Evolutionary conservation across 1,139 yeast genomes (phyloP), one percentile per base, ranked within the genome.

Genomic region (Saccharomyces hybrid): DNA sequence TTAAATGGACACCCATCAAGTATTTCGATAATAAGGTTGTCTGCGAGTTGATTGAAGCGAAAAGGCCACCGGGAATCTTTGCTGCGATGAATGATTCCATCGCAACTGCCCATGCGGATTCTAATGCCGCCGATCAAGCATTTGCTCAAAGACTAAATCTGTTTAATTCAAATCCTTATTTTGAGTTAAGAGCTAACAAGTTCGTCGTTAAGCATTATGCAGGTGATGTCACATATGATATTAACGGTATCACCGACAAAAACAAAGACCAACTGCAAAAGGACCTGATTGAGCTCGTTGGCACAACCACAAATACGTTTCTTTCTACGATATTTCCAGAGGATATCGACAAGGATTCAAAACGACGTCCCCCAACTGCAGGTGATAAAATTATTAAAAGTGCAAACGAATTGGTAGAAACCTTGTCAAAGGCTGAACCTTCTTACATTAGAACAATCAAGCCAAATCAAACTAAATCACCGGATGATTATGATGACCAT

Each of bases 71-170:
- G 0, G 99, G 99, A 58, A 80, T 95, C 52, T 93, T 95, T 74
- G 95, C 99, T 2, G 97, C 97, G 1, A 79, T 95, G 72, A 93
- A 93, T 71, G 99, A 95, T 74, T 93, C 98, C 0, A 86, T 91
- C 68, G 97, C 97, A 51, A 95, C 98, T 16, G 99, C 99, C 0
- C 99, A 95, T 71, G 99, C 99, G 2, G 99, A 95, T 69, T 87
- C 97, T 1, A 81, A 78, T 55, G 99, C 99, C 11, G 98, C 99
- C 0, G 99, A 95, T 71, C 97, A 90, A 73, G 89, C 95, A 2
- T 95, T 95, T 72, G 88, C 95, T 38, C 97, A 90, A 76, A 81
- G 98, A 73, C 78, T 93, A 64, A 88, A 90, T 60, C 78, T 89
- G 83, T 88, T 95, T 56, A 77, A 91, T 2, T 74, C 80, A 41